Percentiles rank a stretch among this genome's conserved stretches.
Evolutionary conservation across 352 stramenopile species (phyloP).

Genomic region (Phytophthora chlamydospora): DNA sequence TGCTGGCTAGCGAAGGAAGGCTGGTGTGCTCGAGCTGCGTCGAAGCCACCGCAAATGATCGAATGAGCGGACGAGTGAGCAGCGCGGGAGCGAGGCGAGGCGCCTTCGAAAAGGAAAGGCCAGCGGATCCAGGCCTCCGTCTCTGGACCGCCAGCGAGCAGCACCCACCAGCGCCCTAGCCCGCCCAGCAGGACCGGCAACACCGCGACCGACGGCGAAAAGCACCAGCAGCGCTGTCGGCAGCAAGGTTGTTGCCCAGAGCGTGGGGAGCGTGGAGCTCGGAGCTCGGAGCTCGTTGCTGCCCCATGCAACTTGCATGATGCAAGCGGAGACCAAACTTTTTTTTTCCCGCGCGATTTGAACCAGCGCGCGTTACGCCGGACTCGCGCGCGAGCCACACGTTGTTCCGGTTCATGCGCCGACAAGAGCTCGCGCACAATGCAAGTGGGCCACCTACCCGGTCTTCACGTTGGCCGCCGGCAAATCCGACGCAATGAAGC

Average conservation of each 20-base stretch:
- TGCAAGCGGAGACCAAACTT: not conserved
- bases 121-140: conserved; percentile 26
- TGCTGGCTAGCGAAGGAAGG: not conserved
- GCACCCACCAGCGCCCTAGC: conserved; percentile 28
- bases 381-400: not conserved
- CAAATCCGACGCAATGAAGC: not conserved
- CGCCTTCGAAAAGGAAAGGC: conserved; percentile 41
- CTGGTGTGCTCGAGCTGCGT: conserved; percentile 24
- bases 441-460: too few species aligned
- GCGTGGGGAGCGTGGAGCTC: not conserved
- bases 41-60: conserved; percentile 39
- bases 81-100: conserved; percentile 31
- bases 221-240: not conserved
- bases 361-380: conserved; percentile 3
- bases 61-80: conserved; percentile 41
- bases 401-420: too few species aligned
- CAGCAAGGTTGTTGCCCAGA: not conserved
- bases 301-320: too few species aligned
- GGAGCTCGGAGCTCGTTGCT: too few species aligned
- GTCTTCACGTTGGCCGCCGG: too few species aligned
- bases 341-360: conserved; percentile 14
- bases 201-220: too few species aligned
- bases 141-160: conserved; percentile 37
- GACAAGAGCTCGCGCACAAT: too few species aligned
- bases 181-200: conserved; percentile 18